Evolutionary conservation across 2,329 filamentous ascomycete genomes (phyloP), one percentile per base, ranked within the genome.

Genomic region (Thermothelomyces thermophilus): DNA sequence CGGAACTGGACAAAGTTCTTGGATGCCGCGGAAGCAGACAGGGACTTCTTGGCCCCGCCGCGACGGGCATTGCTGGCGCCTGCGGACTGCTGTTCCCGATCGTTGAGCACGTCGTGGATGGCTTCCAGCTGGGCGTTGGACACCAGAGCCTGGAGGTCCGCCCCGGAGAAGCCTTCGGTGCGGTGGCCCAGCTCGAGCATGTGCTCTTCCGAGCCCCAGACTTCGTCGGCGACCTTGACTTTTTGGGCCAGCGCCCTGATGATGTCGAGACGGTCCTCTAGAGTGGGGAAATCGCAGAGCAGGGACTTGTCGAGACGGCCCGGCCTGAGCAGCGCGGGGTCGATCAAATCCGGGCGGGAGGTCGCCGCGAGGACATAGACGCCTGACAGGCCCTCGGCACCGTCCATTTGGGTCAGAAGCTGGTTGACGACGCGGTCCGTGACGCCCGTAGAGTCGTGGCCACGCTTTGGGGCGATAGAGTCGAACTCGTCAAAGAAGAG

Each of bases 401-500:
- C 93, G 63, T 98, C 93, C 93, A 98, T 98, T 67, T 97, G 91
- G 0, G 94, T 98, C 10, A 98, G 78, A 50, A 98, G 82, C 73
- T 98, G 94, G 66, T 98, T 98, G 60, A 98, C 93, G 0, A 98
- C 94, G 33, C 94, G 83, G 68, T 98, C 94, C 0, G 93, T 98
- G n/a, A 98, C 94, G 57, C 94, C 93, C 0, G 93, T 98, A 1
- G 86, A 93, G 66, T 98, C 94, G 64, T 98, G 93, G 0, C 93
- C 93, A 70, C 93, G 81, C 69, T 97, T 98, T 2, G 93, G 93
- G 0, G 94, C 94, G 56, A 98, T 97, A 34, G 87, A 90, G 70
- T 98, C 93, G 63, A 98, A 98, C 66, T 98, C 93, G 64, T 98
- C 93, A 64, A 98, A 98, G 75, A 98, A 98, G 8, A 98, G 75